These are phyloP conservation scores for Chlorencoelia australis DNA, from an alignment of 2,329 filamentous ascomycete species.

Conservation along the genomic window DNA sequence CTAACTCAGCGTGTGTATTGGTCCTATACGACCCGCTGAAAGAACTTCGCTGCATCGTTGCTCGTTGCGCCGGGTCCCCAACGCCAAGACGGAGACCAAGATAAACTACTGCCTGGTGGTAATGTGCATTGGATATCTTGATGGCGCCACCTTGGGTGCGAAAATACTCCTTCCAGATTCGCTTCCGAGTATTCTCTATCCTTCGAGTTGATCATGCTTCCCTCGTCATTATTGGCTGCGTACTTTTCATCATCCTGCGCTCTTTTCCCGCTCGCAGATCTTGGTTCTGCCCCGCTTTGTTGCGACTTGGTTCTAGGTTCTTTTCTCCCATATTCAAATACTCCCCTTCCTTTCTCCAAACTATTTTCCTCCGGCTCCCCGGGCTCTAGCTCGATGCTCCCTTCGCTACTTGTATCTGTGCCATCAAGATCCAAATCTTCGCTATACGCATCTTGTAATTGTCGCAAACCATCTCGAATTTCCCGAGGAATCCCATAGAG, in stretches of 20 bases:
- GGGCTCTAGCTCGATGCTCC: constrained; percentile 11
- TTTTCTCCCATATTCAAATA: constrained; percentile 11
- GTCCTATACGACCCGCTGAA: constrained; percentile 12
- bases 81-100: constrained; percentile 10
- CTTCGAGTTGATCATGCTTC: constrained; percentile 2
- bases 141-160: constrained; percentile 1
- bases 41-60: constrained; percentile 17
- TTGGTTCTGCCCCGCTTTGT: constrained; percentile 13
- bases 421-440: constrained; percentile 14
- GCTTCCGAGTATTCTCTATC: too few species aligned
- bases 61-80: constrained; percentile 14
- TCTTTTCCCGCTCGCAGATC: constrained; percentile 11
- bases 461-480: constrained; percentile 13
- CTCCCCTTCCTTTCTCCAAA: constrained; percentile 7
- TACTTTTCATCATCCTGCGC: constrained; percentile 11
- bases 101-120: constrained; percentile 11
- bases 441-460: constrained; percentile 16
- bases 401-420: constrained; percentile 13
- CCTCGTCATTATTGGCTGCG: constrained; percentile 9
- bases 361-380: constrained; percentile 7
- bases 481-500: constrained; percentile 11
- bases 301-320: constrained; percentile 9
- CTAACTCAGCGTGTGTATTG: too few species aligned
- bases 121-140: constrained; percentile 7
- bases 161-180: constrained; percentile 2